Conservation (phyloP, 1,284 basidiomycete genomes). For the Pseudozyma thailandica region DNA sequence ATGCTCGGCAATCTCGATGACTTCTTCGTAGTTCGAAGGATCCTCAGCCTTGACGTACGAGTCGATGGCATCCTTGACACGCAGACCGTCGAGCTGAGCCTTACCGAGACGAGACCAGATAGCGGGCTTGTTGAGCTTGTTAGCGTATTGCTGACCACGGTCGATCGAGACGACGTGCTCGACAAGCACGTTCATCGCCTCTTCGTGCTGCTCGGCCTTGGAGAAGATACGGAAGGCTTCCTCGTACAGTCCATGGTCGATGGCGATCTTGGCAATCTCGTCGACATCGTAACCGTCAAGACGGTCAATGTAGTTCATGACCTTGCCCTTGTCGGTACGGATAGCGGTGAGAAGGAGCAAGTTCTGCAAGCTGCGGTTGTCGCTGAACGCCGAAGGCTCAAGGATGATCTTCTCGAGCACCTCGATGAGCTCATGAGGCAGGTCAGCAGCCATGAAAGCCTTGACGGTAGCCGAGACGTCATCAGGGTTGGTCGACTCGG, state of each 20-base stretch:
- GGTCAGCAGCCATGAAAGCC: constrained; percentile 95
- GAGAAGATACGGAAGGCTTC: constrained; percentile 78
- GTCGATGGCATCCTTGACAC: constrained; percentile 98
- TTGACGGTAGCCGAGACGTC: constrained; percentile 99
- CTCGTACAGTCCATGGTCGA: constrained; percentile 93
- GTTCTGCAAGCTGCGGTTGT: constrained; percentile 79
- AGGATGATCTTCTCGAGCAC: constrained; percentile 98
- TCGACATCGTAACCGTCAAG: constrained; percentile 92
- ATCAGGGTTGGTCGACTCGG: constrained; percentile 97
- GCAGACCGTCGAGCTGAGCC: constrained; percentile 97
- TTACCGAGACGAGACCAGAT: constrained; percentile 98
- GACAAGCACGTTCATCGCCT: constrained; percentile 97
- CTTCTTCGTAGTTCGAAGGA: constrained; percentile 92
- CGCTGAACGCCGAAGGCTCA: constrained; percentile 95
- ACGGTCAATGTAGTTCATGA: constrained; percentile 98
- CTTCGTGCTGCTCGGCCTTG: constrained; percentile 65
- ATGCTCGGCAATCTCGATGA: constrained; percentile 94
- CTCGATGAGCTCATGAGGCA: constrained; percentile 97
- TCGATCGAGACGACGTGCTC: constrained; percentile 98
- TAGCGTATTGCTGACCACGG: constrained; percentile 93
- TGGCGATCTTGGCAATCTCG: constrained; percentile 96
- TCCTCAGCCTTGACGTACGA: constrained; percentile 99
- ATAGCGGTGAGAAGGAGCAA: constrained; percentile 94
- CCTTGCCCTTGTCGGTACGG: constrained; percentile 97
- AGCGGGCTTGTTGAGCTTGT: constrained; percentile 94